Base-by-base conservation (phyloP, 768 basidiomycete species). In the Ramaria sp. region DNA sequence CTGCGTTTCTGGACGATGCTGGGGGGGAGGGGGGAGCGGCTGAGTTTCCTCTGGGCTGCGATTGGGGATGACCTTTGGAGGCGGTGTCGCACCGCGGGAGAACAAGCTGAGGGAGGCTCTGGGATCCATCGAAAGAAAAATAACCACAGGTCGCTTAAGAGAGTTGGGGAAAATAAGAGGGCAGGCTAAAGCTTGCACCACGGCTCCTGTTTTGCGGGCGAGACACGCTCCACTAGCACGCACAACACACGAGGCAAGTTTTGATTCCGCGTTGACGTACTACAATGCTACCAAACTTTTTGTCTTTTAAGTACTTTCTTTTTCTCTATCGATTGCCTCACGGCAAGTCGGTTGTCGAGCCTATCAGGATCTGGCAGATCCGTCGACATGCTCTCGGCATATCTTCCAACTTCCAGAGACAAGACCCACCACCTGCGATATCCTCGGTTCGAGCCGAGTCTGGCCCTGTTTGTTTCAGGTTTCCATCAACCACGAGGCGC, bases 171-270 rank as follows among this genome's bases (percentile, higher is more conserved):
- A 25, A 47, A 28, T 4, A 41, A 41, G 9, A 18, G 9, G 13
- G 32, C 32, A 9, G 32, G 32, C 32, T 34, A 9, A 9, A 34
- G 32, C 32, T 41, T 41, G 39, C 39, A 16, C 16, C 39, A 41
- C 39, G 39, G 39, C 39, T 41, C 39, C 45, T 30, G 25, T 47
- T 47, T 47, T 47, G 45, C 45, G 45, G 16, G 22, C 25, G 9
- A 22, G 25, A 47, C 48, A 27, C 45, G 39, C 20, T 20, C 34
- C 51, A 34, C 32, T 34, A 13, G 32, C 32, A 55, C 44, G 53
- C 53, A 55, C 53, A 15, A 44, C 24, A 55, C 53, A 55, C 53
- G 53, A 55, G 53, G 53, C 53, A 45, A 44, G 25, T 24, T 47
- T 53, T 44, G 43, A 34, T 54, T 43, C 41, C 52, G 39, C 27